Evolutionary conservation across 2,329 filamentous ascomycete species (phyloP).

Genomic region (Fusarium duplospermum): DNA sequence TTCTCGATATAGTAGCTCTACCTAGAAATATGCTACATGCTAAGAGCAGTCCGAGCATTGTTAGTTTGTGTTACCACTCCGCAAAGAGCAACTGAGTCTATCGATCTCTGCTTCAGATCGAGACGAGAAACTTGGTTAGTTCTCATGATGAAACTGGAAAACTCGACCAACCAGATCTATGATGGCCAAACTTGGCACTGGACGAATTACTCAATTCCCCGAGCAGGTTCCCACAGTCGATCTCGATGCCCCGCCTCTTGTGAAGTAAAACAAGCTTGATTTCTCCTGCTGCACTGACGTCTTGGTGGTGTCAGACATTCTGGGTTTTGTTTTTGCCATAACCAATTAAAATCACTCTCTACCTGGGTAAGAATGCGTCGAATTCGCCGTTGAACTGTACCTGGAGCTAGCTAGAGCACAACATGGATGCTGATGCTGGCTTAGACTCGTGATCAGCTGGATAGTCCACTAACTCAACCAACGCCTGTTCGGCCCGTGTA

Average conservation of each 20-base stretch:
- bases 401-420: neutral
- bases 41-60: neutral
- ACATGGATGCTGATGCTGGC: neutral
- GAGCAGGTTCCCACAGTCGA: conserved; percentile 19
- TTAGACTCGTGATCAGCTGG: neutral
- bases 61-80: neutral
- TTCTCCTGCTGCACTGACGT: conserved; percentile 30
- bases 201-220: neutral
- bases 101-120: neutral
- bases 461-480: neutral
- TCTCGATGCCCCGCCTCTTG: conserved; percentile 33
- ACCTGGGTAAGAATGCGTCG: neutral
- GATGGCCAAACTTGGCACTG: neutral
- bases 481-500: conserved; percentile 1
- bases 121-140: conserved; percentile 25
- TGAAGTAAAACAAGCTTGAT: conserved; percentile 8
- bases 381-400: neutral
- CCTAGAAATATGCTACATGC: neutral
- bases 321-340: neutral
- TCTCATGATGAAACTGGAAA: conserved; percentile 6
- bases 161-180: neutral
- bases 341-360: neutral
- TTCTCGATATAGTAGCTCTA: neutral
- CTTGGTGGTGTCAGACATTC: conserved; percentile 22
- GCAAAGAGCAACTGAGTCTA: neutral